Base-by-base conservation (phyloP, 2,329 filamentous ascomycete species). In the Ophiosphaerella korrae region DNA sequence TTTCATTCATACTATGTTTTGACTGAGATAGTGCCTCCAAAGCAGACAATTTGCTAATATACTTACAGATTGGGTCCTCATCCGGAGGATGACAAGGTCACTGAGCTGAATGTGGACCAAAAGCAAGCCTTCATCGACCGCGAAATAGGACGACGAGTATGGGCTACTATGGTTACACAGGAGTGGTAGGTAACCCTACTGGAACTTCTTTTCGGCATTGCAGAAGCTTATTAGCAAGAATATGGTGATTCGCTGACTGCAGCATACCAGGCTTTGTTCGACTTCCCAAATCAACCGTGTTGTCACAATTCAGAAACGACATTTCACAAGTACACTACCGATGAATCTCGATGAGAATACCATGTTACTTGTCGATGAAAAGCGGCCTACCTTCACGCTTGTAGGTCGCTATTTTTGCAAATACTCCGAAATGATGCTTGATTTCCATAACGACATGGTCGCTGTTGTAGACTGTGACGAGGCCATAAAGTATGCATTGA, bases 61-160 rank as follows among this genome's bases (percentile, higher is more conserved):
- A 18, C 21, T 7, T 2, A 11, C 40, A 67, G 65, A 42, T 55
- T 70, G 33, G 50, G 46, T 7, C 50, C 56, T 5, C 67, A 71
- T 42, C 64, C 66, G 2, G 67, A 71, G 26, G 66, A 71, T 35
- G 38, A 50, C 4, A 59, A 53, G 24, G 39, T 59, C 23, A 37
- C 16, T 7, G 54, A 56, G 18, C 48, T 69, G 14, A 59, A 46
- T 8, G 35, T 51, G n/a, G 50, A 55, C 21, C 64, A 68, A 40
- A 67, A 63, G 41, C 48, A 68, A 39, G 63, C 66, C 1, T 60
- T 70, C 7, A 47, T 70, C 3, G 62, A 70, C 32, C 60, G 67
- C 5, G 76, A 78, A 41, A 70, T 72, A 12, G 75, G 74, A 6
- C 68, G 75, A 11, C 62, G 75, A n/a, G 58, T 72, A 0, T 78